Evolutionary conservation across 192 early-diverging fungal genomes (phyloP).

Genomic region (Gonapodya sp.): DNA sequence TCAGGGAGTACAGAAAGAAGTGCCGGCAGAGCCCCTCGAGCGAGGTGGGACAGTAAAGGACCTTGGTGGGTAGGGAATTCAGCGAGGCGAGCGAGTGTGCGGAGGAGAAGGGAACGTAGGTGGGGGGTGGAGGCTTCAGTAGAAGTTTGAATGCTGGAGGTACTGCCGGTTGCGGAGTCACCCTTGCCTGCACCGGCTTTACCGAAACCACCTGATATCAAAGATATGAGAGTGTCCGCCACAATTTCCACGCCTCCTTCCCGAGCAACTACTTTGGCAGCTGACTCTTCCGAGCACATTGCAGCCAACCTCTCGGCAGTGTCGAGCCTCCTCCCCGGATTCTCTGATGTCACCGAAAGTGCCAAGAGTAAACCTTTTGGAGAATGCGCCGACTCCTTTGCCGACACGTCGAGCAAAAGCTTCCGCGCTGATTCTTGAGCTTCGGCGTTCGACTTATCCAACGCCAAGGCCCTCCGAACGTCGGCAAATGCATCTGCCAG

Average conservation of each 20-base stretch:
- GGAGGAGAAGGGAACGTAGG: background rate
- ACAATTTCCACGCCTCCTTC: background rate
- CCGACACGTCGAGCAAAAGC: background rate
- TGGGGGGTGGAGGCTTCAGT: background rate
- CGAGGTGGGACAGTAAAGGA: background rate
- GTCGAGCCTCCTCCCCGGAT: background rate
- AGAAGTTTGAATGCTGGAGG: too few species aligned
- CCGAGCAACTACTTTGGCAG: background rate
- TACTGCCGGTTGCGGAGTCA: too few species aligned
- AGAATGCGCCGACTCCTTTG: background rate
- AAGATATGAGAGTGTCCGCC: background rate
- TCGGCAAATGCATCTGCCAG: background rate
- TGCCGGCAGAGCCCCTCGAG: background rate
- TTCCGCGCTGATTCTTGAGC: background rate
- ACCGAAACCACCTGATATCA: background rate
- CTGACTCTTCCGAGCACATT: background rate
- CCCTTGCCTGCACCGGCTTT: background rate
- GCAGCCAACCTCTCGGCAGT: background rate
- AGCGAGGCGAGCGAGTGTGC: background rate
- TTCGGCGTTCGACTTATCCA: background rate
- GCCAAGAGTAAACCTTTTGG: background rate
- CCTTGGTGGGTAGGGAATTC: background rate
- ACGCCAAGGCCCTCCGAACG: background rate
- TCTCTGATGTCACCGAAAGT: background rate
- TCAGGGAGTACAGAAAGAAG: background rate